Percentiles rank a stretch among this genome's conserved stretches.
phyloP scores from a whole-genome alignment of 371 early-diverging fungal species.

The Blakeslea trispora region DNA sequence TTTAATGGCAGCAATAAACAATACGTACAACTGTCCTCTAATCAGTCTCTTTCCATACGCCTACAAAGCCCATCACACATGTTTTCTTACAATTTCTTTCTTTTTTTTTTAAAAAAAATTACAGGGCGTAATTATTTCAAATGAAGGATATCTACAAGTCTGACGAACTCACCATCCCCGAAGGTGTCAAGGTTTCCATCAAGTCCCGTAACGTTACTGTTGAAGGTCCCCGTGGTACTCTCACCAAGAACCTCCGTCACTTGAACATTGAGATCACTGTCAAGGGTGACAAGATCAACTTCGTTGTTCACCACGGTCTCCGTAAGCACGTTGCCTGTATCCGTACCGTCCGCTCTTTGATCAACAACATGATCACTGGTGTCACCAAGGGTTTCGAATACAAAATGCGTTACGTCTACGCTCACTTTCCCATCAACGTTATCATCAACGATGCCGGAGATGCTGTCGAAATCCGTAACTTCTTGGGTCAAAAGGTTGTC shows the following conservation, averaged over 20 bases:
- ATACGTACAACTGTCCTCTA: too few relatives aligned
- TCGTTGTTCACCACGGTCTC: conserved; percentile 96
- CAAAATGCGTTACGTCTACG: conserved; percentile 99
- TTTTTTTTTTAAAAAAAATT: too few relatives aligned
- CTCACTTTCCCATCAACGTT: conserved; percentile 99
- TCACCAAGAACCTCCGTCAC: conserved; percentile 89
- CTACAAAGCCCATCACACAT: background rate
- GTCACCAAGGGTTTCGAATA: conserved; percentile 99
- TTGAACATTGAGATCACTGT: conserved; percentile 86
- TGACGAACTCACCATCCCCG: conserved; percentile 79
- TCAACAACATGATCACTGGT: conserved; percentile 98
- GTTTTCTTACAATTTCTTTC: background rate
- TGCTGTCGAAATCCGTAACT: conserved; percentile 97
- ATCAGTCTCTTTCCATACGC: too few relatives aligned
- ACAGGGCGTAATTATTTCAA: conserved; percentile 25
- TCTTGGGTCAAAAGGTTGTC: conserved; percentile 97
- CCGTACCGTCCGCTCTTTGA: conserved; percentile 96
- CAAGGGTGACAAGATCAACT: conserved; percentile 71
- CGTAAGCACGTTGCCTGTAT: conserved; percentile 98
- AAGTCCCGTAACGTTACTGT: conserved; percentile 79
- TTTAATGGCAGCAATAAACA: too few relatives aligned
- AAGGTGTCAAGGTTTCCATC: conserved; percentile 68
- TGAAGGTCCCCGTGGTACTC: conserved; percentile 84
- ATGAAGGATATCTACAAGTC: conserved; percentile 80
- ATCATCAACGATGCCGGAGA: conserved; percentile 84